A percentile compares a stretch with the other conserved stretches of the same genome.
phyloP scores from a whole-genome alignment of 1,139 yeast genomes.

The Zygosaccharomyces sapae region DNA sequence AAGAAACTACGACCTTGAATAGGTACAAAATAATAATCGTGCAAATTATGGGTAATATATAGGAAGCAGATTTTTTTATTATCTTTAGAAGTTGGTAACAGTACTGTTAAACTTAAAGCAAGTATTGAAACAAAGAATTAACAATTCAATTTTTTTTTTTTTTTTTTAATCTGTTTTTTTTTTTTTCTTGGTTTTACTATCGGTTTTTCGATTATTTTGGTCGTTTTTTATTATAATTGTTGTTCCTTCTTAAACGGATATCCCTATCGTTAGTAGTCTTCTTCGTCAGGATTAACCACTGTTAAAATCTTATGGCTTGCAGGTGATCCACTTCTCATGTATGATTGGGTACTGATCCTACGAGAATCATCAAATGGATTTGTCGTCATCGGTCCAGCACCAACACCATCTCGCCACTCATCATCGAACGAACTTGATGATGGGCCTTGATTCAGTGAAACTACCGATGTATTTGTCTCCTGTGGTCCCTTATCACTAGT shows the following conservation, averaged over 20 bases:
- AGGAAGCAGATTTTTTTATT: no score
- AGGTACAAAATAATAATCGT: no score
- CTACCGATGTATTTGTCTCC: conserved; percentile 13
- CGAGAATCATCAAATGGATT: conserved; percentile 36
- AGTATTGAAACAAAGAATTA: conserved; percentile 2
- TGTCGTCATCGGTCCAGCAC: neutral
- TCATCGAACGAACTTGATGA: conserved; percentile 15
- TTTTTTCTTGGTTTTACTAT: neutral
- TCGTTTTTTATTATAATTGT: no score
- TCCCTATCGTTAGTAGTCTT: no score
- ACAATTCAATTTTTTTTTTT: neutral
- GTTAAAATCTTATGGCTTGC: conserved; percentile 28
- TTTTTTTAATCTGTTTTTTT: neutral
- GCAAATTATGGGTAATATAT: no score
- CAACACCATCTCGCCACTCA: conserved; percentile 8
- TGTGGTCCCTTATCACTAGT: conserved; percentile 5
- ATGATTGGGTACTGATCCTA: conserved; percentile 33
- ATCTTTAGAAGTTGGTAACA: no score
- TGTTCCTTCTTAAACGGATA: no score
- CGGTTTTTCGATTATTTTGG: no score
- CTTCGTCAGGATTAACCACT: conserved; percentile 36
- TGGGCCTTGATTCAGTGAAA: conserved; percentile 15
- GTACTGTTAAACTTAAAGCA: no score
- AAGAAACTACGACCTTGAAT: no score
- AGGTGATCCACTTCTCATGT: conserved; percentile 18